Conservation (phyloP, 371 early-diverging fungal species). For the Mucor indicus region DNA sequence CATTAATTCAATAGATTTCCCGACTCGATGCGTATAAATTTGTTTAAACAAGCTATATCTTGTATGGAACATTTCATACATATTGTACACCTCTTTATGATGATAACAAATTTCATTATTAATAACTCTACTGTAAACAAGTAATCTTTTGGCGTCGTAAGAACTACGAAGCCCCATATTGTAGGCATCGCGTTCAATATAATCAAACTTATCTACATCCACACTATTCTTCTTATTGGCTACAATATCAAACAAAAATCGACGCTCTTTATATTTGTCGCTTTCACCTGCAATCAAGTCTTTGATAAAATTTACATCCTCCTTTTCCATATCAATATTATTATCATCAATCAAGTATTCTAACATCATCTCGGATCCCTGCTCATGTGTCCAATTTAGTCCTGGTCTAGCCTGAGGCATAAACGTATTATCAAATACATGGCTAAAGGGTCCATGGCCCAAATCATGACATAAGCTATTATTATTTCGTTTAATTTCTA, state of each 20-base stretch:
- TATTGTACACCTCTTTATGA: conserved; percentile 74
- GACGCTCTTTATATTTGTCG: conserved; percentile 30
- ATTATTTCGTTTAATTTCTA: too few relatives aligned
- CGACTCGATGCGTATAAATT: conserved; percentile 89
- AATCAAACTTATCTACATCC: conserved; percentile 98
- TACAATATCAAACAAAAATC: conserved; percentile 93
- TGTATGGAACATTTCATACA: conserved; percentile 90
- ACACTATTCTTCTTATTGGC: conserved; percentile 91
- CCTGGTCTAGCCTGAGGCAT: conserved; percentile 62
- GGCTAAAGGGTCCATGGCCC: conserved; percentile 95
- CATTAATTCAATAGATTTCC: conserved; percentile 85
- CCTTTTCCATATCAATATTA: conserved; percentile 64
- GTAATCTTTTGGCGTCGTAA: conserved; percentile 77
- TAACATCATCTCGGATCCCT: conserved; percentile 87
- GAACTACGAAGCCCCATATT: conserved; percentile 81
- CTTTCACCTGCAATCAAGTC: conserved; percentile 76
- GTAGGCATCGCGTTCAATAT: conserved; percentile 87
- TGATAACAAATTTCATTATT: conserved; percentile 89
- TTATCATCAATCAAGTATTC: conserved; percentile 84
- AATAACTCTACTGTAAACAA: conserved; percentile 82
- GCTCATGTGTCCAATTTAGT: conserved; percentile 84
- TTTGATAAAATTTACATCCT: conserved; percentile 78
- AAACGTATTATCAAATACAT: conserved; percentile 89
- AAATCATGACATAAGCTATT: conserved; percentile 95
- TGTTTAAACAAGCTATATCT: conserved; percentile 88